Evolutionary conservation across 345 rosid species (phyloP), one percentile per base, ranked within the genome.

Genomic region (Euphorbia lathyris): DNA sequence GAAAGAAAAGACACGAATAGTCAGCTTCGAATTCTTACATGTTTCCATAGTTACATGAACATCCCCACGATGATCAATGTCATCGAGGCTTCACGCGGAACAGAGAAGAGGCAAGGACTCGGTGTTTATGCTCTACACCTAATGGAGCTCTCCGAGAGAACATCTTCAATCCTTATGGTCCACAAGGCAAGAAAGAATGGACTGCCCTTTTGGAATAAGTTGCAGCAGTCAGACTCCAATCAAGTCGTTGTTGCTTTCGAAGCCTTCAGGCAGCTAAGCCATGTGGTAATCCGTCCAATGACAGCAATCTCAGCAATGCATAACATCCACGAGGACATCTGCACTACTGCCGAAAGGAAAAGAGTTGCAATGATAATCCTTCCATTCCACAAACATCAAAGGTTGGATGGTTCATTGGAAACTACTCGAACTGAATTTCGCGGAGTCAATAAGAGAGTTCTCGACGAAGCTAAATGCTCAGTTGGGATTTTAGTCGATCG

Each of bases 71-170:
- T 83, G 78, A 85, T 86, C 42, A 91, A 91, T 72, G 84, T 88
- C 73, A 72, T 88, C 1, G 97, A 91, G 81, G 89, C 88, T 64
- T 88, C 97, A 0, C 89, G 95, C 0, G 95, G 98, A 22, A 83
- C 83, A 0, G 88, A 78, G 65, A 90, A 86, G 74, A 82, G 79
- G 34, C 87, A 86, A 63, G 86, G 78, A n/a, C 82, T 93, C 10
- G 83, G 87, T 1, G 93, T 93, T 32, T 93, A 91, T 34, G 96
- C 98, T 0, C 76, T 93, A 89, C 98, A 93, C 77, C 90, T 91
- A 12, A 86, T 89, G 96, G 97, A 93, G 80, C 90, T 91, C 30
- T 86, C 98, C 0, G 97, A 93, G 81, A 85, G 97, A 74, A 67
- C 97, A 22, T 93, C 98, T 0, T 91, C 98, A 30, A 88, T 89